Evolutionary conservation across 164 flowering plant genomes (phyloP).

Genomic region (Sedum album): DNA sequence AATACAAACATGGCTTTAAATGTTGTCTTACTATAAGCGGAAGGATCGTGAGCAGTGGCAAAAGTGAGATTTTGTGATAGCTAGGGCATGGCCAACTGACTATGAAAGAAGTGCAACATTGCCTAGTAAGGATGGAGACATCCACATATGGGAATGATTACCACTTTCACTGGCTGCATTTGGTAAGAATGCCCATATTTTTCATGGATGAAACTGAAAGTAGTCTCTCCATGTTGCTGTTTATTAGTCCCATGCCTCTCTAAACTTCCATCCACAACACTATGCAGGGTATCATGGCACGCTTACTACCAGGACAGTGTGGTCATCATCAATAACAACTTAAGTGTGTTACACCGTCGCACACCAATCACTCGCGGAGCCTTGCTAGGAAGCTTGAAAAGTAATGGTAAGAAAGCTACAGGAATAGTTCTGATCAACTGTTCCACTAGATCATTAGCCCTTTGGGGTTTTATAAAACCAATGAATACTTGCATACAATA

Average conservation of each 20-base stretch:
- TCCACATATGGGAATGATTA: neutral
- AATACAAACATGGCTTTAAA: neutral
- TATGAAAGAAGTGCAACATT: neutral
- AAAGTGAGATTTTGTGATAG: constrained; percentile 6
- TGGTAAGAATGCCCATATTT: neutral
- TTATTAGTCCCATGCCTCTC: neutral
- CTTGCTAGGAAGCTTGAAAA: neutral
- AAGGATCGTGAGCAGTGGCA: neutral
- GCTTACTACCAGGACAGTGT: neutral
- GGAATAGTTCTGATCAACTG: no score
- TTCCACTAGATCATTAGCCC: no score
- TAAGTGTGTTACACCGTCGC: neutral
- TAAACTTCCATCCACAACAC: neutral
- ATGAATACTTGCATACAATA: no score
- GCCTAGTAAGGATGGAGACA: constrained; percentile 1
- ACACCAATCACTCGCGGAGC: neutral
- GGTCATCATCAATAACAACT: constrained; percentile 1
- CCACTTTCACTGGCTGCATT: neutral
- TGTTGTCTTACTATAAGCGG: neutral
- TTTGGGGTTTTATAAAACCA: no score
- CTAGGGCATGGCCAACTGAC: neutral
- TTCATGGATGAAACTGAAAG: neutral
- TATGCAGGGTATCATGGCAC: neutral
- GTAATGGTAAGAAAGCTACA: no score
- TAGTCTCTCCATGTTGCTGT: constrained; percentile 4